phyloP scores from a whole-genome alignment of 345 rosid genomes.

The Diplotaxis tenuifolia region DNA sequence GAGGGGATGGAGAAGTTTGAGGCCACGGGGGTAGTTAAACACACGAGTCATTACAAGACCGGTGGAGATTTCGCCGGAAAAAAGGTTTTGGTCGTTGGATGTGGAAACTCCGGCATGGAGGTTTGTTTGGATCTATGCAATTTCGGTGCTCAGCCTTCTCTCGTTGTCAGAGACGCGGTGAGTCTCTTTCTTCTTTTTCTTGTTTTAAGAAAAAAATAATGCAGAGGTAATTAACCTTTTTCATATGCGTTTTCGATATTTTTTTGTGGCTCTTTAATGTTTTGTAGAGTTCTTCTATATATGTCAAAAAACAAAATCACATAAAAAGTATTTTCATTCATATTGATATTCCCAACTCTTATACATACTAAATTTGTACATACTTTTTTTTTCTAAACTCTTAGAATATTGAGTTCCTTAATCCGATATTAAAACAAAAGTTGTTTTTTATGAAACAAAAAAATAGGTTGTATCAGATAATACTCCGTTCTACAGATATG shows the following conservation, averaged over 20 bases:
- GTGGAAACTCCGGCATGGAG: constrained; percentile 99
- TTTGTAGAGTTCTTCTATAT: constrained; percentile 26
- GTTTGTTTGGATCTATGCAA: constrained; percentile 94
- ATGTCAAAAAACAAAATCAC: constrained; percentile 28
- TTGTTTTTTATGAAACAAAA: background rate
- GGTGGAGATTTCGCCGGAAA: constrained; percentile 66
- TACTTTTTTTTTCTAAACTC: background rate
- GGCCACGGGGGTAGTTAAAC: constrained; percentile 47
- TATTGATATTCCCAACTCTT: background rate
- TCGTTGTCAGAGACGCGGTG: constrained; percentile 86
- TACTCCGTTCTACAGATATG: background rate
- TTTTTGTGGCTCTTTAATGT: constrained; percentile 29
- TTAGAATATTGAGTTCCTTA: background rate
- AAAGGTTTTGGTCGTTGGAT: constrained; percentile 88
- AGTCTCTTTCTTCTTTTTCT: constrained; percentile 23
- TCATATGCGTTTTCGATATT: constrained; percentile 16
- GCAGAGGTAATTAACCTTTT: background rate
- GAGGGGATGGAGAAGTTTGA: constrained; percentile 63
- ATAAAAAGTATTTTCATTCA: background rate
- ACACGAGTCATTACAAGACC: constrained; percentile 63
- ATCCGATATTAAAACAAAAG: background rate
- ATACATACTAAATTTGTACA: too few relatives aligned
- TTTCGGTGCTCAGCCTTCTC: constrained; percentile 66
- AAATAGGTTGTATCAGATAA: background rate
- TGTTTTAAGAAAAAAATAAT: background rate